phyloP scores from a whole-genome alignment of 2,329 filamentous ascomycete genomes.

The Cladosporium cucumerinum region DNA sequence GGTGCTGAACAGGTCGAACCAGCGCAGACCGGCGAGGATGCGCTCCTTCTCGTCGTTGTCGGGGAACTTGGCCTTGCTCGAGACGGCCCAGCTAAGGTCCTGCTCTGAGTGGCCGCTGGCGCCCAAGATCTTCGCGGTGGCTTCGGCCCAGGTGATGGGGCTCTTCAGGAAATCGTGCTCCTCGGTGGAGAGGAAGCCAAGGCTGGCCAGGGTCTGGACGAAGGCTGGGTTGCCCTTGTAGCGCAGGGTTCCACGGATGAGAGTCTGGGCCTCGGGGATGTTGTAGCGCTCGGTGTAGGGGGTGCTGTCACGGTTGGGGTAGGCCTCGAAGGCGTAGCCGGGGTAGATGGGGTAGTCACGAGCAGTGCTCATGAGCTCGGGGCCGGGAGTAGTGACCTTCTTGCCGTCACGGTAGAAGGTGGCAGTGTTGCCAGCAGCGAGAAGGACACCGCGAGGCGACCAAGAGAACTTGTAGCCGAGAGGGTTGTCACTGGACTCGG shows the following conservation, averaged over 20 bases:
- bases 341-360: conserved; percentile 91
- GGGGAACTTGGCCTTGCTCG: conserved; percentile 70
- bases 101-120: conserved; percentile 62
- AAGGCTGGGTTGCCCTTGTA: conserved; percentile 91
- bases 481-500: conserved; percentile 79
- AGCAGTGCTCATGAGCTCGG: conserved; percentile 70
- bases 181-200: conserved; percentile 79
- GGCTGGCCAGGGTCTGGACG: conserved; percentile 80
- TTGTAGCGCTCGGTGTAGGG: conserved; percentile 83
- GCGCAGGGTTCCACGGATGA: conserved; percentile 78
- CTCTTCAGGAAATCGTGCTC: conserved; percentile 60
- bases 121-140: conserved; percentile 72
- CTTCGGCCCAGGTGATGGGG: conserved; percentile 75
- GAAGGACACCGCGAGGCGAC: conserved; percentile 75
- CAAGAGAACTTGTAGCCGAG: conserved; percentile 88
- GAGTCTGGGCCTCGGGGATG: conserved; percentile 87
- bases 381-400: conserved; percentile 50
- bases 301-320: conserved; percentile 89
- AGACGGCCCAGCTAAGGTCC: conserved; percentile 65
- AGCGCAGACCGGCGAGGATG: conserved; percentile 68
- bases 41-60: conserved; percentile 65
- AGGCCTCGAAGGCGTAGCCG: conserved; percentile 84
- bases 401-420: conserved; percentile 79
- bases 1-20: conserved; percentile 67
- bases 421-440: conserved; percentile 82